Base-by-base conservation (phyloP, 78 protist species). In the Mantamonas sphyraenae region DNA sequence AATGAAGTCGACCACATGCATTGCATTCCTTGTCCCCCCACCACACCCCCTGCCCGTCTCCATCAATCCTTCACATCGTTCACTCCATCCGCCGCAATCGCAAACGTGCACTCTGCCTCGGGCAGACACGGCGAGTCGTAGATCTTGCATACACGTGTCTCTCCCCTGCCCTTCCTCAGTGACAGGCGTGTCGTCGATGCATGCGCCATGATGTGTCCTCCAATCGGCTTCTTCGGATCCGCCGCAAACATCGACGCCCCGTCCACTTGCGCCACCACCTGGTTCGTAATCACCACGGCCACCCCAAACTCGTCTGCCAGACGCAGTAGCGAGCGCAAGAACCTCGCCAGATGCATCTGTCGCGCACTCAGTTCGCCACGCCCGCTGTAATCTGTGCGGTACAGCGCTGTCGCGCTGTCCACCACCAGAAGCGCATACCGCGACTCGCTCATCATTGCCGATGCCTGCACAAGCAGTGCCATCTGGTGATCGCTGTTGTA, bases 141-240 rank as follows among this genome's bases (percentile, higher is more conserved):
- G 31, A 97, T 47, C 63, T 97, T 97, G 82, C 95, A 85, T 43
- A 96, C 69, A 42, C 99, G 89, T 12, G 73, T 79, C 64, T 97
- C 96, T n/a, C 97, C 99, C 33, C 92, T 76, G 43, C 99, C 98
- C 79, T 97, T 97, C 31, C 98, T 71, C 26, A 94, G 70, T 33
- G 77, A 88, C 37, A 93, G 75, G 19, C 90, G 55, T 3, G 98
- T 95, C 17, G 99, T 96, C 0, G 98, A 92, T 0, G 99, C 98
- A 71, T 98, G 99, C 0, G 99, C 99, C 78, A 98, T 91, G 86
- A 98, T 95, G 80, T 98, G 85, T 56, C 99, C 99, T 56, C 99
- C 99, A 64, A 97, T 93, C 40, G 99, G 99, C 80, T 93, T 93
- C 66, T 82, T 84, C 12, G 94, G 87, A 61, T 87, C 86, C 9